Evolutionary conservation across 2,329 filamentous ascomycete species (phyloP), one percentile per base, ranked within the genome.

Genomic region (Ophiostoma sp.): DNA sequence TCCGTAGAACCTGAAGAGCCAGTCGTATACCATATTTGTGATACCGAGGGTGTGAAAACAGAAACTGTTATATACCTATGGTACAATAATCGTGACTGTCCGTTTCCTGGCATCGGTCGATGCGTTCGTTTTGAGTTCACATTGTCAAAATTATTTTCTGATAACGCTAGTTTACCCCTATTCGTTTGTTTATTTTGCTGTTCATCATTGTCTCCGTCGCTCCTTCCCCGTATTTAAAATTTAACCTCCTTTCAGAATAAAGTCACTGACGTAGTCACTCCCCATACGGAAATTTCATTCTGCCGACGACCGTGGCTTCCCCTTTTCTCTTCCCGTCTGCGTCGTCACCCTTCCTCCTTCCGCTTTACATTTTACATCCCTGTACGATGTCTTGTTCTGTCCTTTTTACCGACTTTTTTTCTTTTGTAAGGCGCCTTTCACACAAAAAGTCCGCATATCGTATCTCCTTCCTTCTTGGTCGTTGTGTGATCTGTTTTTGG

Each of bases 381-480:
- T 63, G 59, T 5, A 39, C 19, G 9, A 31, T 63, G 31, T 33
- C 33, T 36, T 52, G 31, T 19, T 25, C 68, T 50, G 57, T 50
- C 33, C 48, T 57, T 50, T 31, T 5, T 8, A 25, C 17, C 19
- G 45, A n/a, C 19, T 52, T 25, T 2, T 25, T 25, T 52, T 52
- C 6, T 31, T 11, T 22, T 36, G 33, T 45, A 69, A 52, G 33
- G 28, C 45, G 17, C 64, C 64, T 33, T 70, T 36, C 36, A 45
- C 64, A 31, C 42, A 22, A 0, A 33, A 15, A n/a, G 33, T 2
- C 39, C 11, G 2, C 17, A 9, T 17, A 17, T 39, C n/a, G n/a
- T 28, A 15, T 5, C 69, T 70, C 69, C 69, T 70, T 70, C 69
- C 69, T 59, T 45, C 12, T 70, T 45, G 6, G 69, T 59, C 52